phyloP scores from a whole-genome alignment of 371 early-diverging fungal genomes.

The Saksenaea vasiformis region DNA sequence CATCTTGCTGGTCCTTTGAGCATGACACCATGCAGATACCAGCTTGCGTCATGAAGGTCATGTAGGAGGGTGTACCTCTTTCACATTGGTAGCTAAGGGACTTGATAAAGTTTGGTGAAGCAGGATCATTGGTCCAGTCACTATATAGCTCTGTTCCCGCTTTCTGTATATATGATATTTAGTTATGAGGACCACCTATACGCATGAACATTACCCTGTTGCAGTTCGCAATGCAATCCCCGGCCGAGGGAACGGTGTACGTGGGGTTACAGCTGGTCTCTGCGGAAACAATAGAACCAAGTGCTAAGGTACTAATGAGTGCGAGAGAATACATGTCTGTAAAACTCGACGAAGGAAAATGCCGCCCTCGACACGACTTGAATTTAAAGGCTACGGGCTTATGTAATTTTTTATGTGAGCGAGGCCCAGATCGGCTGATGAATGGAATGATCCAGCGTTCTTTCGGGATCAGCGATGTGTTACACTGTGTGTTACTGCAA shows the following conservation, averaged over 20 bases:
- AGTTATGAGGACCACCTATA: no score
- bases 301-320: no score
- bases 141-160: constrained; percentile 24
- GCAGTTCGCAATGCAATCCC: constrained; percentile 17
- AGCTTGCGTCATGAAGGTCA: constrained; percentile 34
- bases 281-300: neutral
- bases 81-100: constrained; percentile 27
- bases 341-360: no score
- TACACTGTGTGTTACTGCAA: no score
- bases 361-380: no score
- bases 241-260: constrained; percentile 28
- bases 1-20: constrained; percentile 21
- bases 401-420: no score
- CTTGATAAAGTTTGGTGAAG: constrained; percentile 30
- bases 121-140: constrained; percentile 29
- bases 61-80: constrained; percentile 27
- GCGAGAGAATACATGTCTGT: no score
- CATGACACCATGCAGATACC: constrained; percentile 39
- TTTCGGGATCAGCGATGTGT: no score
- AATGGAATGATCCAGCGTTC: no score
- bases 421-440: no score
- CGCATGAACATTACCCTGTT: neutral
- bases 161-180: constrained; percentile 2
- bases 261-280: constrained; percentile 37
- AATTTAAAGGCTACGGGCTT: no score